Evolutionary conservation across 2,329 filamentous ascomycete genomes (phyloP).

Genomic region (Scleromitrula shiraiana): DNA sequence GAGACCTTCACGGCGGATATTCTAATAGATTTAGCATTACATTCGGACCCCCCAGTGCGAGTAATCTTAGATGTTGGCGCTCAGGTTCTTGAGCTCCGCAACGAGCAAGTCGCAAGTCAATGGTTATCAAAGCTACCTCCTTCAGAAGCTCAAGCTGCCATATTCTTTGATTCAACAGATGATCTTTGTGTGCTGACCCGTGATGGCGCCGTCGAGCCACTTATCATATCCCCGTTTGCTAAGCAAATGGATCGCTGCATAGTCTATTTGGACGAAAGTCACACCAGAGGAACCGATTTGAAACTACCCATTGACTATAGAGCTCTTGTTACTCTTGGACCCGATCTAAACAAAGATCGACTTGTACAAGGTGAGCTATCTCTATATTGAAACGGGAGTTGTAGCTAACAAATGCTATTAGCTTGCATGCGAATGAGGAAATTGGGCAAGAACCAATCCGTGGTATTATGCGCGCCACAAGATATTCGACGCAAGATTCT

Average conservation of each 20-base stretch:
- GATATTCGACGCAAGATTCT: constrained; percentile 52
- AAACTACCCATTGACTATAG: constrained; percentile 49
- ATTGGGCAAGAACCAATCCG: constrained; percentile 57
- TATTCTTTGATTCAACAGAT: constrained; percentile 52
- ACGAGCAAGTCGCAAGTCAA: constrained; percentile 40
- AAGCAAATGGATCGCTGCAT: constrained; percentile 50
- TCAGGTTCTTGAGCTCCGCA: constrained; percentile 55
- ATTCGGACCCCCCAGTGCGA: constrained; percentile 34
- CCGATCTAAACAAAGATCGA: constrained; percentile 56
- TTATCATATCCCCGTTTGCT: constrained; percentile 51
- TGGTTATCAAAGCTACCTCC: constrained; percentile 39
- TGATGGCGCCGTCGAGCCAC: constrained; percentile 35
- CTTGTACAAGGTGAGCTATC: constrained; percentile 9
- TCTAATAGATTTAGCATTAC: constrained; percentile 39
- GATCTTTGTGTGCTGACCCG: constrained; percentile 46
- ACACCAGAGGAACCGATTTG: constrained; percentile 64
- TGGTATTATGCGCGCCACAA: constrained; percentile 50
- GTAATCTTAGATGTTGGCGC: constrained; percentile 67
- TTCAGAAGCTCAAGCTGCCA: constrained; percentile 34
- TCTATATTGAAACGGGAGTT: background rate
- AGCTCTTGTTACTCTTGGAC: constrained; percentile 60
- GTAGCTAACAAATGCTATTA: constrained; percentile 25
- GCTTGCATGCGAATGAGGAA: constrained; percentile 67
- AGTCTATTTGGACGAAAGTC: constrained; percentile 61
- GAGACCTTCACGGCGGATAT: constrained; percentile 29